A percentile compares a stretch with the other conserved stretches of the same genome.
Evolutionary conservation across 2,329 filamentous ascomycete genomes (phyloP).

Genomic region (Beauveria rudraprayagi): DNA sequence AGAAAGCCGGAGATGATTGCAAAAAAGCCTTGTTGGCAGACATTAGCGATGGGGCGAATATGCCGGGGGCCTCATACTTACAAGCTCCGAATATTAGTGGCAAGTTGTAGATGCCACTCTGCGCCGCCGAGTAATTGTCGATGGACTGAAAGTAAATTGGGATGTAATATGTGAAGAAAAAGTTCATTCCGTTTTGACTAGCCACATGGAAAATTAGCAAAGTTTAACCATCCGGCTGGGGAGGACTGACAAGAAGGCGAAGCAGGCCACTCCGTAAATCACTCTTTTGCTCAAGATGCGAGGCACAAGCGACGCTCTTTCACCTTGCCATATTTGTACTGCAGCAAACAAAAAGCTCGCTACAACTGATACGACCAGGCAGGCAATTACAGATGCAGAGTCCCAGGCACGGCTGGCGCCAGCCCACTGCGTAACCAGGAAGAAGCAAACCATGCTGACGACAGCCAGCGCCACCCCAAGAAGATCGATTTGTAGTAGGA

Average conservation of each 20-base stretch:
- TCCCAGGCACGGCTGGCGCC: conserved; percentile 31
- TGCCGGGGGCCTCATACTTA: not conserved
- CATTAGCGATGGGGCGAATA: not conserved
- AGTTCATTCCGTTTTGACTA: not conserved
- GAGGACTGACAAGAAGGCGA: not conserved
- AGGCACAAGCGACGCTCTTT: not conserved
- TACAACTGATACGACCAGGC: conserved; percentile 22
- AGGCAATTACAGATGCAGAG: conserved; percentile 25
- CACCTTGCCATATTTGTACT: not conserved
- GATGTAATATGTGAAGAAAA: conserved; percentile 23
- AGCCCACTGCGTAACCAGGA: conserved; percentile 34
- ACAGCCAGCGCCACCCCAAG: conserved; percentile 28
- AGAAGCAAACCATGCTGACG: conserved; percentile 27
- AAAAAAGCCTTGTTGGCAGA: not conserved
- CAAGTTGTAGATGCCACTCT: conserved; percentile 29
- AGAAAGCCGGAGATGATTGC: not conserved
- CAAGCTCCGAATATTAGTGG: conserved; percentile 21
- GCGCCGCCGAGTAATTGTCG: conserved; percentile 24
- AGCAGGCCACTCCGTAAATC: not conserved
- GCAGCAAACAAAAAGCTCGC: conserved; percentile 21
- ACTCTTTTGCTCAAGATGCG: not conserved
- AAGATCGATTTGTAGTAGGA: conserved; percentile 24
- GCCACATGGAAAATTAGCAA: not conserved
- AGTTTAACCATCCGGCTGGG: not conserved
- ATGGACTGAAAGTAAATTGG: conserved; percentile 28